Conservation (phyloP, 129 eudicot species). For the Centaurea solstitialis region DNA sequence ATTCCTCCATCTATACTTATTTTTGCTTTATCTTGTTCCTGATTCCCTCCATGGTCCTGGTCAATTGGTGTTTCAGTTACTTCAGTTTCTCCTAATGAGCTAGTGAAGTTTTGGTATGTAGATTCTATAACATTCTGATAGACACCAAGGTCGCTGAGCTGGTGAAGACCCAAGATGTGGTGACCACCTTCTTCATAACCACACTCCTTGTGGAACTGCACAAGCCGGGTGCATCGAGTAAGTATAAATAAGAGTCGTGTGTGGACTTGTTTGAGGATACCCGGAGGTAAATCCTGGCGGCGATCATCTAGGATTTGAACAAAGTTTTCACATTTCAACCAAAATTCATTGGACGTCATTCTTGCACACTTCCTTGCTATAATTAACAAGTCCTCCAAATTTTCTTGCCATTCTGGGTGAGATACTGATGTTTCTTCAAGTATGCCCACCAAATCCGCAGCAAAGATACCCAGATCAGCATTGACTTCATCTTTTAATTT, state of each 20-base stretch:
- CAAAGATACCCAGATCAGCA: constrained; percentile 75
- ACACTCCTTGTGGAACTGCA: constrained; percentile 92
- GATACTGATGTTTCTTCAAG: constrained; percentile 65
- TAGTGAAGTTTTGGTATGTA: constrained; percentile 35
- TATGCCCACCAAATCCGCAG: constrained; percentile 79
- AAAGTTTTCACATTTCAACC: constrained; percentile 85
- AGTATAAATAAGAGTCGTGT: constrained; percentile 91
- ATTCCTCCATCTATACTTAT: constrained; percentile 26
- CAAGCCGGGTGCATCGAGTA: constrained; percentile 95
- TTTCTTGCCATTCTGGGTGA: constrained; percentile 79
- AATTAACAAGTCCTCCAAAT: constrained; percentile 76
- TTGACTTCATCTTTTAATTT: constrained; percentile 85
- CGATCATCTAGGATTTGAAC: constrained; percentile 91
- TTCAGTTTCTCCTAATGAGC: constrained; percentile 39
- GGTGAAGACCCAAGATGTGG: constrained; percentile 60
- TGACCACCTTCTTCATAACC: constrained; percentile 76
- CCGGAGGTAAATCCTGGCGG: constrained; percentile 91
- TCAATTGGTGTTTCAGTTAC: constrained; percentile 29
- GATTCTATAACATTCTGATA: constrained; percentile 49
- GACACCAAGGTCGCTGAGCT: constrained; percentile 83
- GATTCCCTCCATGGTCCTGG: constrained; percentile 6
- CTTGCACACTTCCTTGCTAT: constrained; percentile 77
- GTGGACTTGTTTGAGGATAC: constrained; percentile 79
- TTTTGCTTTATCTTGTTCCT: constrained; percentile 39
- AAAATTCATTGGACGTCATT: constrained; percentile 86